A percentile compares a stretch with the other conserved stretches of the same genome.
phyloP scores from a whole-genome alignment of 2,329 filamentous ascomycete species.

The Neopestalotiopsis rosae region DNA sequence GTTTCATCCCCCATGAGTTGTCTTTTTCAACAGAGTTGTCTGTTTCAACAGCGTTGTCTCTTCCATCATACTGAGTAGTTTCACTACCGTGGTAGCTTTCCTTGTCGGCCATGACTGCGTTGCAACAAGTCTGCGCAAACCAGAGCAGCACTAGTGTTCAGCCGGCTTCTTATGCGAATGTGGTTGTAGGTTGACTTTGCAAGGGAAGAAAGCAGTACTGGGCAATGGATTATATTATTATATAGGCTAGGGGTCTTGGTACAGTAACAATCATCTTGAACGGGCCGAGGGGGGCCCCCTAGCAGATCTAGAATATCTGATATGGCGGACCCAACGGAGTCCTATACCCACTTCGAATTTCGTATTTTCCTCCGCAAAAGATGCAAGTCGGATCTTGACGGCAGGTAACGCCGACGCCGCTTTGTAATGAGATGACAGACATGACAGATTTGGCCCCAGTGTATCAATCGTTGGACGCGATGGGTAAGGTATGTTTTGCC shows the following conservation, averaged over 20 bases:
- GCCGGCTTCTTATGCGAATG: not conserved
- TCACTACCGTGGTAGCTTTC: constrained; percentile 12
- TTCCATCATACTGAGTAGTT: not conserved
- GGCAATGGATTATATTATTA: not conserved
- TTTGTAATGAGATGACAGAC: not conserved
- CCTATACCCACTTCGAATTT: not conserved
- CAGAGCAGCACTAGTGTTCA: not conserved
- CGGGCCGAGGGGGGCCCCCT: not conserved
- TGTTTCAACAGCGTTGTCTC: not conserved
- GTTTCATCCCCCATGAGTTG: constrained; percentile 14
- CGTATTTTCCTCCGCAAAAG: not conserved
- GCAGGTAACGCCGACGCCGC: constrained; percentile 5
- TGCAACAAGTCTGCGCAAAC: not conserved
- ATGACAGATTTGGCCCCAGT: not conserved
- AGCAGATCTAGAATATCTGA: not conserved
- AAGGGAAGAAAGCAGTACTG: not conserved
- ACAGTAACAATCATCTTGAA: not conserved
- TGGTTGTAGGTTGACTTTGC: not conserved
- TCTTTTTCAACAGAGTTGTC: not conserved
- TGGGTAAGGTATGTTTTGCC: not conserved
- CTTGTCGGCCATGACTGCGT: constrained; percentile 12
- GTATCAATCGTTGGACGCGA: not conserved
- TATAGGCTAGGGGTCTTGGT: not conserved
- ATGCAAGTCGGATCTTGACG: not conserved
- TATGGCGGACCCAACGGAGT: not conserved